Percentiles rank a stretch among this genome's conserved stretches.
phyloP scores from a whole-genome alignment of 2,329 filamentous ascomycete genomes.

The Clonostachys chloroleuca region DNA sequence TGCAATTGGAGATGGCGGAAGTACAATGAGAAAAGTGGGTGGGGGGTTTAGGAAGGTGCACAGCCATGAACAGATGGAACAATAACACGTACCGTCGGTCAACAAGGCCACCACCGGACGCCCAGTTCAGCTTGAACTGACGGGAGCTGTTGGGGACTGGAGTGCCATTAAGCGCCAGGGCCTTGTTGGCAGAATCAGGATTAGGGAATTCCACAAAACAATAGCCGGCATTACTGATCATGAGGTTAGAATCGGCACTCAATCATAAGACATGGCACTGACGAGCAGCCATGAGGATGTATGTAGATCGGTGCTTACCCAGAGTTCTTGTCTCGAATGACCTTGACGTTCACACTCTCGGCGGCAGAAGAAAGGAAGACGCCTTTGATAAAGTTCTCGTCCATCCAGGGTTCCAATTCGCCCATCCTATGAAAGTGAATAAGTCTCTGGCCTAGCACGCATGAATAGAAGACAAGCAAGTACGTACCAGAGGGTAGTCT shows the following conservation, averaged over 20 bases:
- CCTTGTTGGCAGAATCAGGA: slow-evolving; percentile 84
- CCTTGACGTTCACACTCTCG: slow-evolving; percentile 96
- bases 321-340: slow-evolving; percentile 98
- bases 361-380: slow-evolving; percentile 85
- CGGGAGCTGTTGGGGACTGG: slow-evolving; percentile 91
- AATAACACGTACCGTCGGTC: slow-evolving; percentile 71
- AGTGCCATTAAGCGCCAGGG: slow-evolving; percentile 82
- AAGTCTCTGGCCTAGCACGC: neutral
- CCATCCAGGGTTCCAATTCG: slow-evolving; percentile 98
- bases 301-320: slow-evolving; percentile 53
- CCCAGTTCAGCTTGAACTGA: slow-evolving; percentile 99
- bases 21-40: neutral
- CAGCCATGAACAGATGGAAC: neutral
- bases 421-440: slow-evolving; percentile 73
- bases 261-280: neutral
- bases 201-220: slow-evolving; percentile 93
- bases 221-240: slow-evolving; percentile 84
- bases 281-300: neutral
- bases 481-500: slow-evolving; percentile 54
- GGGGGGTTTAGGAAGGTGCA: neutral
- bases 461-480: neutral
- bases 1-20: neutral
- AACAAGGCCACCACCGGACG: slow-evolving; percentile 89
- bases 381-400: slow-evolving; percentile 96
- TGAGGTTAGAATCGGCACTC: slow-evolving; percentile 4